Base-by-base conservation (phyloP, 495 filamentous ascomycete species). In the Hyaloscypha bicolor region DNA sequence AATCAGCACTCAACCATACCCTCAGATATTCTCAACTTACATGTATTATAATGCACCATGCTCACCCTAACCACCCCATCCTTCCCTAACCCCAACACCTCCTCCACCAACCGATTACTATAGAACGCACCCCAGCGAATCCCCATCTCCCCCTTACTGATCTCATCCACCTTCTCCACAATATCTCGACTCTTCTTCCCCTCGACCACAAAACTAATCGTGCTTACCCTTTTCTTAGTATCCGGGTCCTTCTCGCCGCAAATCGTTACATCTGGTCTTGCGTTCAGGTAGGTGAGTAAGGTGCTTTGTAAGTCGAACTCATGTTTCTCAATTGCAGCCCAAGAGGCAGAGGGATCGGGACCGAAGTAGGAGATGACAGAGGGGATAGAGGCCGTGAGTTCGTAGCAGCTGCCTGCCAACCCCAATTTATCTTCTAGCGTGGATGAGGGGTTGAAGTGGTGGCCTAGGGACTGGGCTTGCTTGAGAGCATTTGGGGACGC, bases 41-140 rank as follows among this genome's bases (percentile, higher is more conserved):
- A 77, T 8, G 87, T 91, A 72, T 93, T 93, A 78, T 93, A 93
- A 79, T 92, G 89, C 75, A 89, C 83, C 79, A 91, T 80, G 70
- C 85, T 88, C 42, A 91, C 87, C 74, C 90, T 83, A 19, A 91
- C 82, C 22, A 93, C 86, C 2, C 89, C 90, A 67, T 88, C 86
- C 2, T 70, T 70, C 0, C 75, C 81, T 63, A 91, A 68, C 2
- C 83, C 83, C 33, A 91, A 73, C 9, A 90, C 76, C n/a, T 90
- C 85, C 51, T 82, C 69, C 11, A 87, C 76, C 72, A 93, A 71
- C 66, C 88, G 74, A 63, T 86, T 80, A 59, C 83, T 87, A 75
- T 92, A 92, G 72, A 91, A 91, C 62, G 81, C 78, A 9, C 91
- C 90, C 83, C 84, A 91, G 57, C 89, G 76, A 66, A 90, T 84